phyloP scores from a whole-genome alignment of 345 rosid species.

The Reutealis trisperma region DNA sequence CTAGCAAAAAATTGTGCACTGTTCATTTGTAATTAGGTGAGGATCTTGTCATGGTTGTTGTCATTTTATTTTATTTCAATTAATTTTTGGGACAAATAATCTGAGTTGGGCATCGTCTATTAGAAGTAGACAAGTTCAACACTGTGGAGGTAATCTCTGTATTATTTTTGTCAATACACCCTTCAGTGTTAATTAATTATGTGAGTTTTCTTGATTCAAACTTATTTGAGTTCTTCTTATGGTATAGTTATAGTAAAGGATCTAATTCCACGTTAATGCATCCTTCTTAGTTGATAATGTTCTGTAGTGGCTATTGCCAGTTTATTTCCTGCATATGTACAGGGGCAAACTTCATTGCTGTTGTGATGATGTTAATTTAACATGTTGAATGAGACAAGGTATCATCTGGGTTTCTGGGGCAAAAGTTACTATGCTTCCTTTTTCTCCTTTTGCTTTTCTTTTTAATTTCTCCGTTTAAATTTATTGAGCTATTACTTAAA shows the following conservation, averaged over 20 bases:
- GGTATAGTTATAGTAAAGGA: conserved; percentile 22
- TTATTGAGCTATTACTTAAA: conserved; percentile 23
- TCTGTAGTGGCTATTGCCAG: conserved; percentile 51
- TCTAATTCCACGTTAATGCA: conserved; percentile 29
- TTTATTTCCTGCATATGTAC: conserved; percentile 60
- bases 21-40: conserved; percentile 53
- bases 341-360: conserved; percentile 63
- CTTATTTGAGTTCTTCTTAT: conserved; percentile 25
- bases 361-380: conserved; percentile 57
- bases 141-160: conserved; percentile 51
- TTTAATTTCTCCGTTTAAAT: conserved; percentile 14
- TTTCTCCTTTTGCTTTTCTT: not conserved
- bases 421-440: conserved; percentile 28
- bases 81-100: conserved; percentile 32
- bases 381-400: conserved; percentile 66
- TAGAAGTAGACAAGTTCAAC: conserved; percentile 42
- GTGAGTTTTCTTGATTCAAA: conserved; percentile 21
- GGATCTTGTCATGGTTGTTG: conserved; percentile 22
- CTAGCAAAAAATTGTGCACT: conserved; percentile 24
- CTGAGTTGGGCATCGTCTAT: conserved; percentile 39
- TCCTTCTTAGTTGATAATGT: conserved; percentile 37
- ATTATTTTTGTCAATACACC: conserved; percentile 34
- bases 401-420: conserved; percentile 57
- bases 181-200: conserved; percentile 24
- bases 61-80: conserved; percentile 33